A percentile compares a stretch with the other conserved stretches of the same genome.
Evolutionary conservation across 2,329 filamentous ascomycete genomes (phyloP).

Genomic region (Fusarium annulatum): DNA sequence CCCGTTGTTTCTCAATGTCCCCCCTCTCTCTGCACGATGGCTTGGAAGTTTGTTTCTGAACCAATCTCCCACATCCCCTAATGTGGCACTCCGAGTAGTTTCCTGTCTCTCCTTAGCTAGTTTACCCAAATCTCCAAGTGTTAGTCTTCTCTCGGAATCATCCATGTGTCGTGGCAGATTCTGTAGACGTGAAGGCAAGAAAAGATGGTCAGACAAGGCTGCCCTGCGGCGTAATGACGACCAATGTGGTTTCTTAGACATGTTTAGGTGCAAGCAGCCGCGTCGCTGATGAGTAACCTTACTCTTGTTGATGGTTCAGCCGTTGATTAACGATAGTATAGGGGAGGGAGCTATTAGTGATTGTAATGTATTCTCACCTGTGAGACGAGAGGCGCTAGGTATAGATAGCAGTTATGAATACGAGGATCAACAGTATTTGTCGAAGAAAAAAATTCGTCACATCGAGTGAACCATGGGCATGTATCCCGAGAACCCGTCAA

Average conservation of each 20-base stretch:
- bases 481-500: not conserved
- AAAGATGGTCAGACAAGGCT: not conserved
- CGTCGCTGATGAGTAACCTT: not conserved
- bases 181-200: not conserved
- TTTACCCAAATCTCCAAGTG: constrained; percentile 42
- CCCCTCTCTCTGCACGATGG: constrained; percentile 61
- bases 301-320: not conserved
- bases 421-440: not conserved
- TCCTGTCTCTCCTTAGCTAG: constrained; percentile 53
- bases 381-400: not conserved
- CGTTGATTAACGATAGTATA: not conserved
- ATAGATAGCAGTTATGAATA: not conserved
- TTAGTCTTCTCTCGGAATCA: constrained; percentile 5
- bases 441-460: not conserved
- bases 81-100: constrained; percentile 14
- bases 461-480: not conserved
- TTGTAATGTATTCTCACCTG: not conserved
- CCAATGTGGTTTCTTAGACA: constrained; percentile 17
- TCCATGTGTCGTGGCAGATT: not conserved
- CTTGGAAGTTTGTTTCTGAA: constrained; percentile 61
- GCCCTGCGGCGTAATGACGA: constrained; percentile 8
- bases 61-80: constrained; percentile 51
- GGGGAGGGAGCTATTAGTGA: not conserved
- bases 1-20: constrained; percentile 54
- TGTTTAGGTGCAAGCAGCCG: not conserved